phyloP scores from a whole-genome alignment of 768 basidiomycete species.

The Amyloporia xantha region DNA sequence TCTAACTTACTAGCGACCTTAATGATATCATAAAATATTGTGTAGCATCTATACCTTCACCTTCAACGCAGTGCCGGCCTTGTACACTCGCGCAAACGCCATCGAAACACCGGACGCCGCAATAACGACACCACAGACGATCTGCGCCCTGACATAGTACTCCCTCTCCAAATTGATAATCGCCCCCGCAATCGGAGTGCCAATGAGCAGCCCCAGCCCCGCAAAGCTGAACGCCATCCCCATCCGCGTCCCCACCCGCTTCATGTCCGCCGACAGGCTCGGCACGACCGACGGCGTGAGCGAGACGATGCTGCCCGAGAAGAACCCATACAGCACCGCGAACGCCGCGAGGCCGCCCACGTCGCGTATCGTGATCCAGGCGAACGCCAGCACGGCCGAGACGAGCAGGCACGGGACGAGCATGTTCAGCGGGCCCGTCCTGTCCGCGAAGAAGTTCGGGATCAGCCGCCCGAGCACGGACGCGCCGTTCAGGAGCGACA shows the following conservation, averaged over 20 bases:
- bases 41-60: background rate
- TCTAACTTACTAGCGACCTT: no score
- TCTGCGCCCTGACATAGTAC: background rate
- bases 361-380: slow-evolving; percentile 29
- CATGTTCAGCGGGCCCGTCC: slow-evolving; percentile 41
- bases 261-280: slow-evolving; percentile 13
- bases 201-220: slow-evolving; percentile 18
- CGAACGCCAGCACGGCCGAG: slow-evolving; percentile 34
- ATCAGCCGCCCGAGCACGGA: slow-evolving; percentile 54
- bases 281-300: slow-evolving; percentile 12
- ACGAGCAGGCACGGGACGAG: slow-evolving; percentile 28
- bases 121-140: background rate
- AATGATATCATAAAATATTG: no score
- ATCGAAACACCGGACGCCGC: background rate
- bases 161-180: slow-evolving; percentile 7
- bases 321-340: slow-evolving; percentile 41
- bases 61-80: background rate
- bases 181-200: slow-evolving; percentile 19
- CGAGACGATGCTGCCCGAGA: slow-evolving; percentile 35
- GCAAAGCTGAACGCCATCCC: slow-evolving; percentile 18
- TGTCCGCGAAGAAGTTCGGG: slow-evolving; percentile 48
- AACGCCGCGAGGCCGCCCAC: slow-evolving; percentile 33
- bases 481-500: slow-evolving; percentile 37
- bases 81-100: background rate
- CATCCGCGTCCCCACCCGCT: slow-evolving; percentile 18